Evolutionary conservation across 129 eudicot genomes (phyloP).

Genomic region (Tanacetum coccineum): DNA sequence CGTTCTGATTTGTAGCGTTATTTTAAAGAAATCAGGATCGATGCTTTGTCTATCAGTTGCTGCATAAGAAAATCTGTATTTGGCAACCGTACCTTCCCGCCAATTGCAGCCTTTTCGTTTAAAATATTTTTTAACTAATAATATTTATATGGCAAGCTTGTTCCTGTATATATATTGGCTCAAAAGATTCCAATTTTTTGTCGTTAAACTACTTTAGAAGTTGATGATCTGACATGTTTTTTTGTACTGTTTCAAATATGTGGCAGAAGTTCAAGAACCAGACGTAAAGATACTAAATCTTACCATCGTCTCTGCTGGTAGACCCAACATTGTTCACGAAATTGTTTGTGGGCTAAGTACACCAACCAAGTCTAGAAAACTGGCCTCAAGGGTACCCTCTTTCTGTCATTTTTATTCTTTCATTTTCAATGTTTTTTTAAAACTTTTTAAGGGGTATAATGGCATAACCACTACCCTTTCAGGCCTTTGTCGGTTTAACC

Average conservation of each 20-base stretch:
- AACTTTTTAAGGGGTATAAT: background rate
- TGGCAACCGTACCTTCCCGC: too few species aligned
- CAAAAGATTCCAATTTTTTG: background rate
- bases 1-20: background rate
- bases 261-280: conserved; percentile 57
- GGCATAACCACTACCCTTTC: too few species aligned
- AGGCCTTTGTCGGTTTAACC: too few species aligned
- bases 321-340: conserved; percentile 65
- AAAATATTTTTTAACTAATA: background rate
- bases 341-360: conserved; percentile 85
- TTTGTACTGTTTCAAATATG: background rate
- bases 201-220: background rate
- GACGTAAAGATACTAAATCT: conserved; percentile 82
- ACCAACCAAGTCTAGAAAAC: conserved; percentile 78
- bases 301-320: conserved; percentile 45
- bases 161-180: background rate
- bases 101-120: background rate
- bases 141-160: background rate
- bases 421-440: background rate
- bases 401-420: background rate
- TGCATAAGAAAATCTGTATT: background rate
- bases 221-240: conserved; percentile 8
- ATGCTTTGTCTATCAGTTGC: too few species aligned
- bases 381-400: conserved; percentile 66
- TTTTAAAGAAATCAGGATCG: too few species aligned